Conservation (phyloP, 495 filamentous ascomycete genomes). For the Hypomontagnella monticulosa region DNA sequence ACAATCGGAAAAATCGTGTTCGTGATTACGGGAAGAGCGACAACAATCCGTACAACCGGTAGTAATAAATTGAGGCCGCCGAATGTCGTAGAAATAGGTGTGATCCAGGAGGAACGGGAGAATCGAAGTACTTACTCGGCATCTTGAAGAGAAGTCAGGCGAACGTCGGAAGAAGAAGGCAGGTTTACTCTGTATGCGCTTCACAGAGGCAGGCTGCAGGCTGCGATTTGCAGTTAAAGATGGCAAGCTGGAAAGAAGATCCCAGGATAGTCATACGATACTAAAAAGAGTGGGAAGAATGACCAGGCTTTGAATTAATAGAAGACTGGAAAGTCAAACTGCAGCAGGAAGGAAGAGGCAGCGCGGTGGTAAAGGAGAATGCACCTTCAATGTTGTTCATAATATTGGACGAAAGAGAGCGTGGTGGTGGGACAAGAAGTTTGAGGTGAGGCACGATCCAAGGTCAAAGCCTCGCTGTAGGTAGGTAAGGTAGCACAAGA, state of each 20-base stretch:
- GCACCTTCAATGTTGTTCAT: conserved; percentile 23
- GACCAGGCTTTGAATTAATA: too few relatives aligned
- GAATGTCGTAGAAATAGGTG: too few relatives aligned
- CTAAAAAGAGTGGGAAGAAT: conserved; percentile 24
- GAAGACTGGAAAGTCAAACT: neutral
- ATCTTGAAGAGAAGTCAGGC: conserved; percentile 32
- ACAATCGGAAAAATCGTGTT: neutral
- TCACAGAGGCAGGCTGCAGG: conserved; percentile 14
- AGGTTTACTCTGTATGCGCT: conserved; percentile 6
- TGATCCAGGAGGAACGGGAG: neutral
- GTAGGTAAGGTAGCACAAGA: neutral
- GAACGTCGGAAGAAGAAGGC: neutral
- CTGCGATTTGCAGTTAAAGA: conserved; percentile 1
- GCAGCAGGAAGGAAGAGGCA: neutral
- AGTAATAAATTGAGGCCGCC: neutral
- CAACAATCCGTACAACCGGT: neutral
- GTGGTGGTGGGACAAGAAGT: conserved; percentile 4
- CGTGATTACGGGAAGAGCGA: neutral
- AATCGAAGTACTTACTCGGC: conserved; percentile 45
- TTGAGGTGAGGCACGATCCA: conserved; percentile 24
- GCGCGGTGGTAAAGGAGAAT: conserved; percentile 1
- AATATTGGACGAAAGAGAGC: conserved; percentile 18
- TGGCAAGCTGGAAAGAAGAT: conserved; percentile 10
- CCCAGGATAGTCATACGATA: neutral
- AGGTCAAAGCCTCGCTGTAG: conserved; percentile 26